Percentiles rank a stretch among this genome's conserved stretches.
Evolutionary conservation across 345 rosid genomes (phyloP).

Genomic region (Citrus glauca): DNA sequence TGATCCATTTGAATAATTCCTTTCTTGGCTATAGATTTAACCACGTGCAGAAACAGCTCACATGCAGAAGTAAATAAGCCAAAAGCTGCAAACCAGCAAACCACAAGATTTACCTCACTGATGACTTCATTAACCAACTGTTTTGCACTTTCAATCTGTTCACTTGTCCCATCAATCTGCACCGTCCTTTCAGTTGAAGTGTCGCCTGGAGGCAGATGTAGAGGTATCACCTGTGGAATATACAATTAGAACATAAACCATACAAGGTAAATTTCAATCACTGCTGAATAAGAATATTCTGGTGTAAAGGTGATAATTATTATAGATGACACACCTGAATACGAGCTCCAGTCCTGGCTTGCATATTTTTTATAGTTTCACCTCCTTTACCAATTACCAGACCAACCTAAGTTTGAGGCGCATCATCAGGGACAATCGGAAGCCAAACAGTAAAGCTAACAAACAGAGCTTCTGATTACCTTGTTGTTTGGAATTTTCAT

Average conservation of each 20-base stretch:
- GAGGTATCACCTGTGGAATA: constrained; percentile 72
- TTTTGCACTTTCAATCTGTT: constrained; percentile 89
- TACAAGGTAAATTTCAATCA: neutral
- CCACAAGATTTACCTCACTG: constrained; percentile 81
- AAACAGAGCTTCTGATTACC: constrained; percentile 38
- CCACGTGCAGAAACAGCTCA: neutral
- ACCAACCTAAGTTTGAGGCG: constrained; percentile 71
- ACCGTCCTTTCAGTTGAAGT: constrained; percentile 67
- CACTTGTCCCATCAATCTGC: constrained; percentile 87
- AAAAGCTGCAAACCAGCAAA: constrained; percentile 25
- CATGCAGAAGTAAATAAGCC: neutral
- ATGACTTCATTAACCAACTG: constrained; percentile 86
- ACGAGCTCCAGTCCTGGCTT: constrained; percentile 90
- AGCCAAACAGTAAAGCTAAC: constrained; percentile 8
- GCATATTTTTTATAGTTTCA: constrained; percentile 95
- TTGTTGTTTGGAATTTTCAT: constrained; percentile 85
- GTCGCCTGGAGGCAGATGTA: constrained; percentile 98
- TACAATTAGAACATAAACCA: neutral
- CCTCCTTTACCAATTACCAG: constrained; percentile 99
- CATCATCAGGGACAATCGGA: constrained; percentile 20
- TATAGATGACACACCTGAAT: constrained; percentile 62
- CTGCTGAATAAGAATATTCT: neutral
- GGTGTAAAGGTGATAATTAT: neutral
- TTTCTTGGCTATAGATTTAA: neutral
- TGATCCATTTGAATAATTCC: neutral